These are phyloP conservation scores for Saccharomycopsis hybrid DNA, from an alignment of 1,139 yeast species.

Conservation along the genomic window DNA sequence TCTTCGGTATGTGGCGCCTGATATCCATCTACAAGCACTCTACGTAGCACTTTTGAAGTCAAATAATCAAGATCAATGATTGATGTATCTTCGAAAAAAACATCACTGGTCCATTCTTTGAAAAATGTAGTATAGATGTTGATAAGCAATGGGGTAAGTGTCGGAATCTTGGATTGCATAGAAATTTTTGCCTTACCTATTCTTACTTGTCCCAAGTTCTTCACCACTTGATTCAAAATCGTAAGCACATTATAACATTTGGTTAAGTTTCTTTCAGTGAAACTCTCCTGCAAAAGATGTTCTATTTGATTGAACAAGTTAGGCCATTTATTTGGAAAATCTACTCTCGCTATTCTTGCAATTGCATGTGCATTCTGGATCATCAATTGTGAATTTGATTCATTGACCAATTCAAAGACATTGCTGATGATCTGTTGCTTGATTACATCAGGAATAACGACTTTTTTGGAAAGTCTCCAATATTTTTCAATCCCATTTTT, in stretches of 20 bases:
- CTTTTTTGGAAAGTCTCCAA: constrained; percentile 64
- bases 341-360: constrained; percentile 71
- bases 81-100: constrained; percentile 33
- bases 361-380: constrained; percentile 82
- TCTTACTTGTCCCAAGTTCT: constrained; percentile 64
- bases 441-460: constrained; percentile 60
- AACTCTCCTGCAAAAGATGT: constrained; percentile 36
- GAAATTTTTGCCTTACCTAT: constrained; percentile 66
- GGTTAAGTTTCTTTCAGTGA: constrained; percentile 38
- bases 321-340: constrained; percentile 88
- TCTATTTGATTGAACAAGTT: constrained; percentile 63
- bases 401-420: constrained; percentile 55
- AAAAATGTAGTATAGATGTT: constrained; percentile 55
- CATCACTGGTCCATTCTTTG: constrained; percentile 49
- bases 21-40: constrained; percentile 66
- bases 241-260: constrained; percentile 56
- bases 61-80: constrained; percentile 69
- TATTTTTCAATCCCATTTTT: constrained; percentile 80
- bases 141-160: constrained; percentile 51
- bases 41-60: constrained; percentile 65
- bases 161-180: constrained; percentile 65
- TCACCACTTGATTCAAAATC: constrained; percentile 70
- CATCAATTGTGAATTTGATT: constrained; percentile 65
- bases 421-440: constrained; percentile 54
- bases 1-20: constrained; percentile 9